These are phyloP conservation scores for Aethionema arabicum DNA, from an alignment of 345 rosid genomes.

Conservation along the genomic window DNA sequence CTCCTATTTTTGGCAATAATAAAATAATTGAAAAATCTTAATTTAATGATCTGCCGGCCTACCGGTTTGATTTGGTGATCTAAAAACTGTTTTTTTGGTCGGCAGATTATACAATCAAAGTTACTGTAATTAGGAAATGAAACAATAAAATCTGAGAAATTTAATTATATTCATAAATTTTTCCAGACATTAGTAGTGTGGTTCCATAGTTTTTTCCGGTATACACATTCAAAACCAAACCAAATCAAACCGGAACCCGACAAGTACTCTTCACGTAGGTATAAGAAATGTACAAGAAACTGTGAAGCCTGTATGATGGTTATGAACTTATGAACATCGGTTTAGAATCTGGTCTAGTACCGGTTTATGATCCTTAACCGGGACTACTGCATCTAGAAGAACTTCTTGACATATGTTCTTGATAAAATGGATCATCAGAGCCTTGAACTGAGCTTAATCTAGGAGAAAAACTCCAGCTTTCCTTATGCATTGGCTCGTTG, in stretches of 20 bases:
- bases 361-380: conserved; percentile 37
- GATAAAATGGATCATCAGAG: conserved; percentile 79
- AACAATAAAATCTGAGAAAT: no score
- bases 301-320: conserved; percentile 13
- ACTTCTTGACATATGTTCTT: conserved; percentile 54
- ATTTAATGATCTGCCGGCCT: no score
- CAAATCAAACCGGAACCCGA: conserved; percentile 16
- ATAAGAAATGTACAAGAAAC: conserved; percentile 17
- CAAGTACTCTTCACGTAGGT: conserved; percentile 9
- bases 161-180: no score
- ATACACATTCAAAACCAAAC: conserved; percentile 16
- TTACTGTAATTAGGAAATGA: no score
- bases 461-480: conserved; percentile 68
- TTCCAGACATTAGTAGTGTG: background rate
- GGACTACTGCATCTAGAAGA: conserved; percentile 38
- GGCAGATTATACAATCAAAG: no score
- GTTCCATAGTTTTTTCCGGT: conserved; percentile 14
- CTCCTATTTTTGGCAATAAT: no score
- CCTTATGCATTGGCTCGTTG: conserved; percentile 47
- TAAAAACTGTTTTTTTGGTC: no score
- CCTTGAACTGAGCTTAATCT: conserved; percentile 73
- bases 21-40: no score
- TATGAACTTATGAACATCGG: conserved; percentile 23
- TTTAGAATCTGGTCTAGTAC: conserved; percentile 7
- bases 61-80: no score